phyloP scores from a whole-genome alignment of 805 yeast genomes.

The Pachysolen tannophilus region DNA sequence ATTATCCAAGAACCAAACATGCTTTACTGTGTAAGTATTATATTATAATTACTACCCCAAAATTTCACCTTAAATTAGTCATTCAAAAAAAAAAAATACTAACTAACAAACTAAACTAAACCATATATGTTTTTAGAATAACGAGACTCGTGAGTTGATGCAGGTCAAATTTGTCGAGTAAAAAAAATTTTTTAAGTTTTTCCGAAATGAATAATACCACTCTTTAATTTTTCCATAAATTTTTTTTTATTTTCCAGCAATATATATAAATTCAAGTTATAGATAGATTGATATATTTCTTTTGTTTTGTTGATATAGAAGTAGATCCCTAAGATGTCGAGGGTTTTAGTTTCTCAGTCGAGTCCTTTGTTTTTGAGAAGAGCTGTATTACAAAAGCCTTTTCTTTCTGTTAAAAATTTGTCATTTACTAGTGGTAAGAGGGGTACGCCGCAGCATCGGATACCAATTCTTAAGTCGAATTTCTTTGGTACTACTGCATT shows the following conservation, averaged over 20 bases:
- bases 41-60: too few species aligned
- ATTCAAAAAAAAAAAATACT: not conserved
- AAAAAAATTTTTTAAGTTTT: not conserved
- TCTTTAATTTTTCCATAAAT: too few species aligned
- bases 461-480: conserved; percentile 4
- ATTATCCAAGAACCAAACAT: conserved; percentile 2
- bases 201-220: not conserved
- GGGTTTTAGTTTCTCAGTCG: too few species aligned
- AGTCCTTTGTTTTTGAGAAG: too few species aligned
- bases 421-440: too few species aligned
- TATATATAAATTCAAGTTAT: too few species aligned
- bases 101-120: not conserved
- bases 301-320: not conserved
- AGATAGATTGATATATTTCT: too few species aligned
- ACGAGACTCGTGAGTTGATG: not conserved
- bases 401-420: too few species aligned
- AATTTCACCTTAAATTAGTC: too few species aligned
- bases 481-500: conserved; percentile 5
- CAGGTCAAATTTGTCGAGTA: not conserved
- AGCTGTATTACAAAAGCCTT: too few species aligned
- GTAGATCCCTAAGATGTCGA: not conserved
- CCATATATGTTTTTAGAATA: not conserved
- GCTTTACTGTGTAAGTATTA: conserved; percentile 3
- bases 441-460: not conserved
- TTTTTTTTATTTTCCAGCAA: too few species aligned